Evolutionary conservation across 2,329 filamentous ascomycete genomes (phyloP), one percentile per base, ranked within the genome.

Genomic region (Aspergillus sp.): DNA sequence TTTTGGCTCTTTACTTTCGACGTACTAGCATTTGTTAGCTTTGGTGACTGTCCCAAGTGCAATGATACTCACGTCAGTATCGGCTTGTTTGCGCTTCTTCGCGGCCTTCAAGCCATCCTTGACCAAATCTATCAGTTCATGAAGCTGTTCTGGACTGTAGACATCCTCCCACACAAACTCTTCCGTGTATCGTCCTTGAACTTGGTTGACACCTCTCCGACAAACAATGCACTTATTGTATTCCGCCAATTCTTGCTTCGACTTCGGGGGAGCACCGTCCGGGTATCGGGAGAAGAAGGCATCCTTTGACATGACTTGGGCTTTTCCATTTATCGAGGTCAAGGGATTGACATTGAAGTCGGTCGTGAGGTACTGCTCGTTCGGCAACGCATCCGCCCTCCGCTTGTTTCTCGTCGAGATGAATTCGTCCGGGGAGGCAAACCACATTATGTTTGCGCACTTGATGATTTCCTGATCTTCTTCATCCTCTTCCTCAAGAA

Each of bases 371-470:
- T 98, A 99, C 15, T 97, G 84, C 77, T 99, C 95, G 72, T 97
- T 96, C 84, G 86, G 86, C 56, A 96, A 76, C 62, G 87, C 92
- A 77, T 99, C 95, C 13, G 82, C 84, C 71, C 92, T 84, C 79
- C 95, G 96, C 79, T 91, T 94, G 61, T 87, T 85, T 73, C 89
- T 90, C 70, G 91, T 95, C 30, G 89, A 87, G 63, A 97, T 92
- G 78, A 98, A 94, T 71, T 90, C 91, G 70, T 96, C 91, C 0
- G 91, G 92, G 0, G 91, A 93, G 23, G 78, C 79, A 74, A 99
- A 97, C 95, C 95, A 99, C 84, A 97, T 89, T 72, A 99, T 95
- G 65, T 90, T 91, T 59, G 91, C 94, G 28, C 89, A 88, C 82
- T 92, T 97, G 66, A 78, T 57, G 30, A 72, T 49, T 49, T 72